Base-by-base conservation (phyloP, 805 yeast species). In the Metschnikowia continentalis region DNA sequence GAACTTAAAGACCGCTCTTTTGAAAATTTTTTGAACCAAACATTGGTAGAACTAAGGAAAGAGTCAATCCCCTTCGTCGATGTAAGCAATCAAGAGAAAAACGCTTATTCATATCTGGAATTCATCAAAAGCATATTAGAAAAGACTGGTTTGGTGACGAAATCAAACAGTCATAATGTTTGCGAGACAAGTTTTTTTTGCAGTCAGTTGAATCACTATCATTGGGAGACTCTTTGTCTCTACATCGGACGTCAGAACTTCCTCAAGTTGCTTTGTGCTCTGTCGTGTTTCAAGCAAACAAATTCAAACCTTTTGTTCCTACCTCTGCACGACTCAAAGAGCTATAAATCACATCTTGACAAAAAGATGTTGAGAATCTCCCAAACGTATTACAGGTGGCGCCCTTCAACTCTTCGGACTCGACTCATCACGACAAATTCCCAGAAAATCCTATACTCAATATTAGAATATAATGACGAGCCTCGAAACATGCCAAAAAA, bases 191-290 rank as follows among this genome's bases (percentile, higher is more conserved):
- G 22, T 17, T 64, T 74, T n/a, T 65, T 66, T 22, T 70, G 72
- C 2, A 65, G 70, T 15, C 48, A 62, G 1, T 54, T 85, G 17
- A 81, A 80, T 51, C 60, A 70, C 3, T 56, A 67, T 3, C 54
- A 61, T 2, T 83, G 88, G 82, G 70, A 71, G 32, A 54, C 60
- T 2, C 41, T 82, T 0, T 78, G 68, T 50, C 52, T 50, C 2
- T 32, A 64, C 1, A 54, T 81, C 1, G 85, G 84, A 0, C 60
- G 64, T 6, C 50, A 51, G 1, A 49, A 51, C 1, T 82, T 83
- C 58, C 43, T 73, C 5, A 70, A 64, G 40, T 19, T 71, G 14
- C 65, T 68, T 58, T 70, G 71, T 8, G 54, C 51, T n/a, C 42
- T 23, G 26, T 43, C 38, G 7, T 37, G 42, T 35, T 26, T 44